Evolutionary conservation across 83 land plant genomes (phyloP).

Genomic region (Picea abies): DNA sequence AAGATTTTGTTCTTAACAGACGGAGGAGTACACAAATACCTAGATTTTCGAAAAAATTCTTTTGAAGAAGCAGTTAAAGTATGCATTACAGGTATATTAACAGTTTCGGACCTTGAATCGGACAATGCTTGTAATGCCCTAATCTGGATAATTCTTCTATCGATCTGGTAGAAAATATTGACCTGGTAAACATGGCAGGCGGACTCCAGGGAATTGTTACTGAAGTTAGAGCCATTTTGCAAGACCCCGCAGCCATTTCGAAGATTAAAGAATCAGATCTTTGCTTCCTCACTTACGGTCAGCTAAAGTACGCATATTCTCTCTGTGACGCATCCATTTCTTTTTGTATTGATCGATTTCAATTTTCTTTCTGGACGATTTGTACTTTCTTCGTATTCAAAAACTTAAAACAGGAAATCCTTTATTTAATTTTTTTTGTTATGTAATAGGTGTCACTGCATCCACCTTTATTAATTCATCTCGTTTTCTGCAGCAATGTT

Average conservation of each 20-base stretch:
- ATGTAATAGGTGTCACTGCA: neutral
- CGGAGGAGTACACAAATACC: conserved; percentile 62
- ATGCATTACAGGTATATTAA: conserved; percentile 35
- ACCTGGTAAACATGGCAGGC: conserved; percentile 26
- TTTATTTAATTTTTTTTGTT: neutral
- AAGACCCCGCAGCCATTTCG: conserved; percentile 52
- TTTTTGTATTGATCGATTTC: too few relatives aligned
- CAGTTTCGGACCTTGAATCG: neutral
- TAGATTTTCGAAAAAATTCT: conserved; percentile 76
- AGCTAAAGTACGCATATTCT: conserved; percentile 64
- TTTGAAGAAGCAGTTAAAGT: conserved; percentile 80
- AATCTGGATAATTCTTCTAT: too few relatives aligned
- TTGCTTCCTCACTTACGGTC: conserved; percentile 83
- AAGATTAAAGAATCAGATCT: conserved; percentile 73
- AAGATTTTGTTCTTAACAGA: conserved; percentile 89
- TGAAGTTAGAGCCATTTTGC: conserved; percentile 75
- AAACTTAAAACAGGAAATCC: neutral
- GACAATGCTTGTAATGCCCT: too few relatives aligned
- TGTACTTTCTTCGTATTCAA: too few relatives aligned
- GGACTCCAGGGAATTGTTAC: conserved; percentile 87
- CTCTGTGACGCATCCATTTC: too few relatives aligned
- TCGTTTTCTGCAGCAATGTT: conserved; percentile 60
- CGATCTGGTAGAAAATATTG: neutral
- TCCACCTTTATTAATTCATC: neutral
- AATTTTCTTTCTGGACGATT: too few relatives aligned